Evolutionary conservation across 305 asterid genomes (phyloP).

Genomic region (Solanum chacoense): DNA sequence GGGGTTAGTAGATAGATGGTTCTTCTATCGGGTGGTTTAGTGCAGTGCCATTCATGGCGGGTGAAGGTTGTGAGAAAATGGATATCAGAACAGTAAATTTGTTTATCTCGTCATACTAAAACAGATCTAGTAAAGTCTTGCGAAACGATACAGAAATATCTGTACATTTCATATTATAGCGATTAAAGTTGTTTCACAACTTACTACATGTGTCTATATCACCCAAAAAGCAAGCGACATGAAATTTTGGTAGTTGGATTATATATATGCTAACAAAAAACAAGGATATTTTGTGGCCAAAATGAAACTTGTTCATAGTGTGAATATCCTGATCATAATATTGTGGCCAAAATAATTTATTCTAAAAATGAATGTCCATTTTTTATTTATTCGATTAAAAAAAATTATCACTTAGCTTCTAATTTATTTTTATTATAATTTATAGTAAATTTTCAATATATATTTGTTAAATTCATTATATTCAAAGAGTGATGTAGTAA

Average conservation of each 20-base stretch:
- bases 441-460: neutral
- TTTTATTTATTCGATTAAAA: neutral
- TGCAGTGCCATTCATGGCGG: too few species aligned
- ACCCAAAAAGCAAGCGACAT: neutral
- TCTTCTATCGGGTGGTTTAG: too few species aligned
- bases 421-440: too few species aligned
- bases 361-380: neutral
- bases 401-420: neutral
- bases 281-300: neutral
- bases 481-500: neutral
- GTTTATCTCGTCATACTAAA: too few species aligned
- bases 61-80: too few species aligned
- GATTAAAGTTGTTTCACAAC: neutral
- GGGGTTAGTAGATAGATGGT: too few species aligned
- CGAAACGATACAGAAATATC: too few species aligned
- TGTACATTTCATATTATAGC: neutral
- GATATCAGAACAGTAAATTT: too few species aligned
- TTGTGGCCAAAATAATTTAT: neutral
- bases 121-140: too few species aligned
- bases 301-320: too few species aligned
- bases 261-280: neutral
- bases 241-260: neutral
- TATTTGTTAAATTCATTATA: too few species aligned
- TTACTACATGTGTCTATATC: too few species aligned
- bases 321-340: neutral